Evolutionary conservation across 2,329 filamentous ascomycete genomes (phyloP).

Genomic region (Colletotrichum agaves): DNA sequence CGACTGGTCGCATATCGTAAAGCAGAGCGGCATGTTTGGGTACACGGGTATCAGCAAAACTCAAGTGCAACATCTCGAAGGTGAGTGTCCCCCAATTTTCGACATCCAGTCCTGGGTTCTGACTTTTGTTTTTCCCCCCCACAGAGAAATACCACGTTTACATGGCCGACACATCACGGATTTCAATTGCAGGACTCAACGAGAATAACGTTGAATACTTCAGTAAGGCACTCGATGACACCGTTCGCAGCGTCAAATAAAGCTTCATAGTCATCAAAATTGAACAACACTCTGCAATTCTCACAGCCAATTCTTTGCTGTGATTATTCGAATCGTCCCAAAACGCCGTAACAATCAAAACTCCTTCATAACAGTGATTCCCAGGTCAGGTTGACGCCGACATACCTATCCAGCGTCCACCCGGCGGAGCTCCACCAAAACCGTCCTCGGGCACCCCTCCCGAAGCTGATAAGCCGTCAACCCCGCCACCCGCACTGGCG

Average conservation of each 20-base stretch:
- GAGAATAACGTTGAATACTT: constrained; percentile 48
- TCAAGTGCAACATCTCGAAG: constrained; percentile 54
- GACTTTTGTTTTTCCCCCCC: rapidly evolving
- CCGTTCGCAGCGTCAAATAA: constrained; percentile 16
- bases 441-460: constrained; percentile 25
- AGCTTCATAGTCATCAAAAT: background rate
- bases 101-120: background rate
- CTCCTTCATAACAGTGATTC: background rate
- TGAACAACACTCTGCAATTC: background rate
- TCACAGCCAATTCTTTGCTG: background rate
- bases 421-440: constrained; percentile 25
- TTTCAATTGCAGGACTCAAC: constrained; percentile 53
- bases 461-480: constrained; percentile 24
- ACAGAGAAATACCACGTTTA: constrained; percentile 50
- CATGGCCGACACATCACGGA: constrained; percentile 52
- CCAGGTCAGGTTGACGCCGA: background rate
- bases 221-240: constrained; percentile 40
- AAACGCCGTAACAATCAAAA: background rate
- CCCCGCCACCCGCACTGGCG: constrained; percentile 11
- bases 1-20: constrained; percentile 49
- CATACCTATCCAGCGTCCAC: background rate
- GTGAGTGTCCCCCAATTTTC: constrained; percentile 34
- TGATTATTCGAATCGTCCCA: background rate
- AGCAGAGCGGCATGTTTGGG: constrained; percentile 54
- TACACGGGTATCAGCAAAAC: constrained; percentile 59